A percentile compares a stretch with the other conserved stretches of the same genome.
These are phyloP conservation scores for Petrea volubilis DNA, from an alignment of 257 asterid species.

Conservation along the genomic window DNA sequence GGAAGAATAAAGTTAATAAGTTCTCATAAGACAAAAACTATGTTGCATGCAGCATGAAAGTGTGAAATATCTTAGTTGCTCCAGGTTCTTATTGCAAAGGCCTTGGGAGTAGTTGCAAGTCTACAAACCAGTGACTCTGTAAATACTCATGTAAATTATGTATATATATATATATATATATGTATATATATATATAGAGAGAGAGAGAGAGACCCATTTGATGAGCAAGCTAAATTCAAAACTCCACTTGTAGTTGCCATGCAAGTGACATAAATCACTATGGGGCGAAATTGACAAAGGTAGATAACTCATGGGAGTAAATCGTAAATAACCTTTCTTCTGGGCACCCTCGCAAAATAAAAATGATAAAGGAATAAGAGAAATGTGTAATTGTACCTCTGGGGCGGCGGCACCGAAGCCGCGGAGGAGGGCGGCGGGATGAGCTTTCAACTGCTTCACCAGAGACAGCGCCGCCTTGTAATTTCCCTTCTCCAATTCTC, in stretches of 20 bases:
- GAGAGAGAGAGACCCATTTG: no score
- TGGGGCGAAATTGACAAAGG: no score
- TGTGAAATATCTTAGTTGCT: not conserved
- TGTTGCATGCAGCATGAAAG: not conserved
- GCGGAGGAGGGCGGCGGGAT: constrained; percentile 56
- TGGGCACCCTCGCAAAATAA: not conserved
- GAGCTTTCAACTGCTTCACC: constrained; percentile 56
- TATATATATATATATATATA: no score
- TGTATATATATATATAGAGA: no score
- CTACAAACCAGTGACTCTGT: not conserved
- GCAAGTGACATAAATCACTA: no score
- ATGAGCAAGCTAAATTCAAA: no score
- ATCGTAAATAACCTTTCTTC: no score
- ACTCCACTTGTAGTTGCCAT: no score
- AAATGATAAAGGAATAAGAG: not conserved
- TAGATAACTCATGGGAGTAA: no score
- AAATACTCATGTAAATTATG: no score
- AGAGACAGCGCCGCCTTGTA: constrained; percentile 60
- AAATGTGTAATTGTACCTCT: constrained; percentile 34
- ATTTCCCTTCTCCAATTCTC: constrained; percentile 58
- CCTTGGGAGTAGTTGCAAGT: not conserved
- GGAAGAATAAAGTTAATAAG: not conserved
- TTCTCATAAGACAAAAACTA: not conserved
- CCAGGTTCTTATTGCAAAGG: no score
- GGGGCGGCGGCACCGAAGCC: constrained; percentile 59